Percentiles rank a stretch among this genome's conserved stretches.
phyloP scores from a whole-genome alignment of 441 rosid genomes.

The Pelargonium exstipulatum region DNA sequence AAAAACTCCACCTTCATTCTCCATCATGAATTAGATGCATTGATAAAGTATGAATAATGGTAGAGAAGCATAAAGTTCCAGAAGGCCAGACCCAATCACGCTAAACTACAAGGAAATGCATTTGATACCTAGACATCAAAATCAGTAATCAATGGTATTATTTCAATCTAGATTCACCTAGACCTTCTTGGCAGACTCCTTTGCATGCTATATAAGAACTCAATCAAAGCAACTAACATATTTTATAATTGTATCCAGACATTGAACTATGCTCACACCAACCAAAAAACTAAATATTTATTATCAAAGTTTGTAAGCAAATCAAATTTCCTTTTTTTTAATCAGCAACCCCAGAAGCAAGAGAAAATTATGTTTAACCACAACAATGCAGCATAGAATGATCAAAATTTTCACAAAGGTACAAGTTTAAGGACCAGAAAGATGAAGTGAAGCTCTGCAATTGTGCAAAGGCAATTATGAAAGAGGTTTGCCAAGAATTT shows the following conservation, averaged over 20 bases:
- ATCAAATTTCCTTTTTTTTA: no score
- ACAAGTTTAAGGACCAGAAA: not conserved
- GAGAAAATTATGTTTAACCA: not conserved
- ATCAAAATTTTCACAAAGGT: not conserved
- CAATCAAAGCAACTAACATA: no score
- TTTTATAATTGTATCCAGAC: no score
- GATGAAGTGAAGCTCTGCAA: not conserved
- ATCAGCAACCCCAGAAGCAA: not conserved
- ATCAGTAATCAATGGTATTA: not conserved
- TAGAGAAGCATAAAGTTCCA: not conserved
- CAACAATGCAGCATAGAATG: not conserved
- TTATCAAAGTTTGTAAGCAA: no score
- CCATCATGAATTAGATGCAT: no score
- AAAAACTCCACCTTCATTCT: not conserved
- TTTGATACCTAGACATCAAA: not conserved
- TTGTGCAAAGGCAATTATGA: not conserved
- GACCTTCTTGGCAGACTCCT: not conserved
- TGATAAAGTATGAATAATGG: no score
- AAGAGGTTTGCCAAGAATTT: slow-evolving; percentile 3
- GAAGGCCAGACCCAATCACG: not conserved
- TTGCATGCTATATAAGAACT: not conserved
- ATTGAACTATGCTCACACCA: no score
- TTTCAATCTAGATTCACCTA: not conserved
- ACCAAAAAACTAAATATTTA: no score
- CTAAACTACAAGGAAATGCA: not conserved